Base-by-base conservation (phyloP, 192 early-diverging fungal species). In the Backusella tarrabulga region DNA sequence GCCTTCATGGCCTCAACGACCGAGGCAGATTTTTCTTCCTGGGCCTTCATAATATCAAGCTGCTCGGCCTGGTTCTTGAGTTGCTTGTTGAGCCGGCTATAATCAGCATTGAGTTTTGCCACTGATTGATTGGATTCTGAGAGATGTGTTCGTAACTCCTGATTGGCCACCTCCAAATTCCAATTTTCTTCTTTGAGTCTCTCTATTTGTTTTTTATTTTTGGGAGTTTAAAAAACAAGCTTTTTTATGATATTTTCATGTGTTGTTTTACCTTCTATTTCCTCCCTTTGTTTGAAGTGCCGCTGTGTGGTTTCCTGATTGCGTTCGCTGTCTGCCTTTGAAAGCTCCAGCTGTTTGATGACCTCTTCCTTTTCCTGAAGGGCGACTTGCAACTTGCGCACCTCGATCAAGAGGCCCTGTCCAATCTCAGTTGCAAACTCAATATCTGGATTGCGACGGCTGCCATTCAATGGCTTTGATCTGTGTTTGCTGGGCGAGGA, bases 41-140 rank as follows among this genome's bases (percentile, higher is more conserved):
- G 84, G 56, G 83, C 87, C 76, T 91, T 90, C 38, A 93, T 85
- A 4, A 83, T 75, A 21, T 91, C 89, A 14, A 87, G 73, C 44
- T 90, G 89, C 76, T 93, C 90, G 19, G 88, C 86, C n/a, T 87
- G 80, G 5, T 71, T 29, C 3, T 79, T 74, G 6, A 92, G 80
- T 14, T 87, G 83, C 7, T 87, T 89, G 68, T 84, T 81, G 6
- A 90, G 56, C 66, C 84, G 85, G 66, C 85, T 83, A 54, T 88
- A 87, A 35, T 93, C 92, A 40, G 83, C 82, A 32, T 71, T 83
- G 4, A 80, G 67, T 71, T 83, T 87, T 14, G 76, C 73, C 17
- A 86, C 36, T 34, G 78, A 79, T 32, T 84, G 77, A 11, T 84
- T 84, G 8, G 84, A 71, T 11, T 88, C 85, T 1, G 69, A 68